Percentiles rank a stretch among this genome's conserved stretches.
Conservation (phyloP, 2,329 filamentous ascomycete species). For the Stagonosporopsis cucurbitacearum region DNA sequence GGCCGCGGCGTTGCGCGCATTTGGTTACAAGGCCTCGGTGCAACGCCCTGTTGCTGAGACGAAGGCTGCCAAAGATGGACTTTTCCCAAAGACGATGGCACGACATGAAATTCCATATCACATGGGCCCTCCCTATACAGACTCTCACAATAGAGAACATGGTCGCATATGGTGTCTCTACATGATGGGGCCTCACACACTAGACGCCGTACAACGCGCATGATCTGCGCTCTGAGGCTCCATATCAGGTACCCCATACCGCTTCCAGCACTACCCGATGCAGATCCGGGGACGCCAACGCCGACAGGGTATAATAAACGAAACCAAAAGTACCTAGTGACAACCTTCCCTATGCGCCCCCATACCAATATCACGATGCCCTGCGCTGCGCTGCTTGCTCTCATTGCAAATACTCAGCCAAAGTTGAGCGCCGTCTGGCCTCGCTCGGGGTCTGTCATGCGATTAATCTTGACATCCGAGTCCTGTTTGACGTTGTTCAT, state of each 20-base stretch:
- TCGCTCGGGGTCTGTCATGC: conserved; percentile 63
- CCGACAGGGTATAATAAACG: conserved; percentile 30
- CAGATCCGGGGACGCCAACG: conserved; percentile 17
- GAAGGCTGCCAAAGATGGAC: no score
- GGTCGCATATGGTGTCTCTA: no score
- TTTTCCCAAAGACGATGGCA: neutral
- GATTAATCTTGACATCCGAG: conserved; percentile 80
- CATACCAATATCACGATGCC: neutral
- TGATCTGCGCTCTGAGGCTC: neutral
- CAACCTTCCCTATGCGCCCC: conserved; percentile 1
- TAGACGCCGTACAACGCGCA: neutral
- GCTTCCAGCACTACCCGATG: neutral
- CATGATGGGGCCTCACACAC: neutral
- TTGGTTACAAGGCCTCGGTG: conserved; percentile 4
- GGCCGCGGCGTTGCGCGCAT: conserved; percentile 14
- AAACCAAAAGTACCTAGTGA: conserved; percentile 5
- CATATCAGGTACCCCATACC: conserved; percentile 1
- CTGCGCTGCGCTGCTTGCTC: neutral
- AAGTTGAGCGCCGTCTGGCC: conserved; percentile 55
- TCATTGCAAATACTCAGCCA: neutral
- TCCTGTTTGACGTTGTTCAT: conserved; percentile 58
- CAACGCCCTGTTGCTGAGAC: conserved; percentile 8
- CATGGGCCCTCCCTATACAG: neutral
- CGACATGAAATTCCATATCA: neutral
- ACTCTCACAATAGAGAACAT: neutral